Percentiles rank a stretch among this genome's conserved stretches.
Conservation (phyloP, 306 rosid species). For the Ammopiptanthus mongolicus region DNA sequence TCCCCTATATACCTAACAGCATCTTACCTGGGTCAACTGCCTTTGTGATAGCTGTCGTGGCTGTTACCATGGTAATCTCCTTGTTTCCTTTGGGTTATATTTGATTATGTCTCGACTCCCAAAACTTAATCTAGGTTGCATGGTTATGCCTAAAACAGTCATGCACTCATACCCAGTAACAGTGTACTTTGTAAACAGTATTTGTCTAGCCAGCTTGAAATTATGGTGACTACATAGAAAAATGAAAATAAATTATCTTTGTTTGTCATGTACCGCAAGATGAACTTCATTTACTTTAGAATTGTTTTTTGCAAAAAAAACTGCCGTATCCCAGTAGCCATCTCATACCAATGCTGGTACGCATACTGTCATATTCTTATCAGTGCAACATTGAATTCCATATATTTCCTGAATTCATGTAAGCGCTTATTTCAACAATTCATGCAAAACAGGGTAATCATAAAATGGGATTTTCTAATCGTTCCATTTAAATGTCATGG, state of each 20-base stretch:
- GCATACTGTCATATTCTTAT: neutral
- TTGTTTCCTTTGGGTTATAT: slow-evolving; percentile 8
- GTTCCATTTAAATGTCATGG: neutral
- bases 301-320: too few relatives aligned
- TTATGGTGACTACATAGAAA: neutral
- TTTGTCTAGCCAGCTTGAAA: slow-evolving; percentile 5
- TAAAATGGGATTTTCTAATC: neutral
- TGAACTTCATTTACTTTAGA: neutral
- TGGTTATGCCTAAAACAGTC: slow-evolving; percentile 17
- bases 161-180: neutral
- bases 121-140: neutral
- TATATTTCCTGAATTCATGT: slow-evolving; percentile 5
- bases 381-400: neutral
- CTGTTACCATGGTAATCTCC: slow-evolving; percentile 41
- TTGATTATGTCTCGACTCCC: slow-evolving; percentile 8
- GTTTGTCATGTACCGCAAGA: neutral
- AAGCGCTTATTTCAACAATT: slow-evolving; percentile 12
- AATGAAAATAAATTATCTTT: neutral
- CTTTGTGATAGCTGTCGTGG: slow-evolving; percentile 49
- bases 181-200: neutral
- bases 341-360: neutral
- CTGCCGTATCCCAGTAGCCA: neutral
- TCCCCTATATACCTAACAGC: slow-evolving; percentile 78
- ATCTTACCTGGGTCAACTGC: slow-evolving; percentile 71
- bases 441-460: neutral